Conservation (phyloP, 352 stramenopile genomes). For the Pythium volutum region DNA sequence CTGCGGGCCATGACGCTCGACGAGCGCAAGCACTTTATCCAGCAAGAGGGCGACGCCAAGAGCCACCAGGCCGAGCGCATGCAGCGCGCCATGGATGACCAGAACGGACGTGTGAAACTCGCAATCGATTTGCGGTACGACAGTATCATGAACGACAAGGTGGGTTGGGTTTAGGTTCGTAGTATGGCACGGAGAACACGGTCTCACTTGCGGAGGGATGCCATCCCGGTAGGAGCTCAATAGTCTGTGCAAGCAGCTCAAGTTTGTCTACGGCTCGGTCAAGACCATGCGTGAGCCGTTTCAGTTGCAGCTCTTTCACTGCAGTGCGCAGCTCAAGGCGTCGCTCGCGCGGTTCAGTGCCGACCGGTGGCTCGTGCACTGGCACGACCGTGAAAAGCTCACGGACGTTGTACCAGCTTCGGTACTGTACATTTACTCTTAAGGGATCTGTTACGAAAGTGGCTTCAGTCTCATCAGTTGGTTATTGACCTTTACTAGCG, state of each 20-base stretch:
- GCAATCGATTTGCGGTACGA: slow-evolving; percentile 74
- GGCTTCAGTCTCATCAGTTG: too few species aligned
- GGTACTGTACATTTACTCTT: neutral
- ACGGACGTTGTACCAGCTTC: slow-evolving; percentile 34
- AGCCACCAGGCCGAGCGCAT: slow-evolving; percentile 30
- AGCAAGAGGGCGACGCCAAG: slow-evolving; percentile 39
- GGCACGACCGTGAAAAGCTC: slow-evolving; percentile 37
- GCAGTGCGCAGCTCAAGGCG: slow-evolving; percentile 39
- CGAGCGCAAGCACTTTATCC: slow-evolving; percentile 45
- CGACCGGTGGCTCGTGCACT: slow-evolving; percentile 58
- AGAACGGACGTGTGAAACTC: slow-evolving; percentile 37
- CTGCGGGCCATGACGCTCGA: slow-evolving; percentile 66
- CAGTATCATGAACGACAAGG: slow-evolving; percentile 82
- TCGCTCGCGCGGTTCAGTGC: slow-evolving; percentile 64
- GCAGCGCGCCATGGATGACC: slow-evolving; percentile 21
- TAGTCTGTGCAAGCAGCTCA: slow-evolving; percentile 75
- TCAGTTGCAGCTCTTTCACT: slow-evolving; percentile 58
- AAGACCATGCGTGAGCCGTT: slow-evolving; percentile 66
- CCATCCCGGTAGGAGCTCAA: slow-evolving; percentile 37
- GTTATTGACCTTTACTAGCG: slow-evolving; percentile 24
- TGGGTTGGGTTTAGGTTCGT: too few species aligned
- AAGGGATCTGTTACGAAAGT: too few species aligned
- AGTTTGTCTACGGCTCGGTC: slow-evolving; percentile 63
- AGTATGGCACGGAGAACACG: too few species aligned
- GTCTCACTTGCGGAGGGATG: neutral